These are phyloP conservation scores for Kickxella alabastrina DNA, from an alignment of 192 early-diverging fungal genomes.

Conservation along the genomic window DNA sequence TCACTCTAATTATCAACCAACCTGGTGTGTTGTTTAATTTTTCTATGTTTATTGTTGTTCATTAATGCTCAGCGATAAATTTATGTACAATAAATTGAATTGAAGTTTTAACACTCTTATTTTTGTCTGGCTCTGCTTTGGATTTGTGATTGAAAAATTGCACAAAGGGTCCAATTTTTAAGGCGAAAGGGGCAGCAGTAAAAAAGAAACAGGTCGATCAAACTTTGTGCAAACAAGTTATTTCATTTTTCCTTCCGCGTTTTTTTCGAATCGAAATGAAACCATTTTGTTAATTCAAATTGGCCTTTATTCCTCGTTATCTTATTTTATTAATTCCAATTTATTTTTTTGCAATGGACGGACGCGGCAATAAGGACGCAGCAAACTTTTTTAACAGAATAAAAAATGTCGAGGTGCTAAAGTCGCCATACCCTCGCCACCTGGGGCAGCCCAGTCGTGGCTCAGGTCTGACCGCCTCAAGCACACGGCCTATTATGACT, in stretches of 20 bases:
- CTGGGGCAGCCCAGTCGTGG: constrained; percentile 9
- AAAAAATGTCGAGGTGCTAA: constrained; percentile 30
- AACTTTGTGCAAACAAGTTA: background rate
- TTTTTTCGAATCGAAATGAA: too few species aligned
- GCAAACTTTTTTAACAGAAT: constrained; percentile 40
- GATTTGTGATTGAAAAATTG: too few species aligned
- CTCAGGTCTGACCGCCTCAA: constrained; percentile 4
- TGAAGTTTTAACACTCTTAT: background rate
- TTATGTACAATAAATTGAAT: constrained; percentile 44
- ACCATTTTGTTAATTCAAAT: too few species aligned
- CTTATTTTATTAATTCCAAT: constrained; percentile 13
- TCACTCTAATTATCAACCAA: constrained; percentile 68
- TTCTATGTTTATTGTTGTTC: background rate
- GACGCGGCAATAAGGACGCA: constrained; percentile 12
- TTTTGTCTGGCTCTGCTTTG: background rate
- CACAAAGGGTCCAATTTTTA: too few species aligned
- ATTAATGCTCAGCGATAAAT: constrained; percentile 7
- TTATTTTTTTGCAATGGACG: constrained; percentile 18
- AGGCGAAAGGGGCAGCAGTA: too few species aligned
- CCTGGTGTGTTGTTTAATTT: constrained; percentile 28
- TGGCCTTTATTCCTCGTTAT: too few species aligned
- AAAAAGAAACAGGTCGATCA: too few species aligned
- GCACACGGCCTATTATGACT: constrained; percentile 8
- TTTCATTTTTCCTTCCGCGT: background rate
- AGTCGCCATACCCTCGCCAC: constrained; percentile 39